Conservation (phyloP, 2,329 filamentous ascomycete species). For the Rutstroemia sp. region DNA sequence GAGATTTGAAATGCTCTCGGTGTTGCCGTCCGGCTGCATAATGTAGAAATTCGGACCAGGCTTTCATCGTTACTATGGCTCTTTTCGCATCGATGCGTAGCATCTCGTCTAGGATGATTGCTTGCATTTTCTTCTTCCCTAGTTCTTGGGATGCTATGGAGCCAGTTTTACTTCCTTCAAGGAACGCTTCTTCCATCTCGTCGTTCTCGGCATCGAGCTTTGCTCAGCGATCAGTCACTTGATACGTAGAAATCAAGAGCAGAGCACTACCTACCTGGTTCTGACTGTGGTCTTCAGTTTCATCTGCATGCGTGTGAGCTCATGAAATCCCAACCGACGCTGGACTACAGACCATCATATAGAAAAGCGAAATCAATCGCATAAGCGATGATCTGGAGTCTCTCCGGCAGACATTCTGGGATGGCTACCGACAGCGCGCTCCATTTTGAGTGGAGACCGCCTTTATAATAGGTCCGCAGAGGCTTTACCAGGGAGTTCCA, state of each 20-base stretch:
- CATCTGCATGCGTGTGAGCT: neutral
- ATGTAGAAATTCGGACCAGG: constrained; percentile 23
- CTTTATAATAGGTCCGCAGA: neutral
- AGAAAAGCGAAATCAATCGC: constrained; percentile 8
- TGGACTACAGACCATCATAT: constrained; percentile 5
- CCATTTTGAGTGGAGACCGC: neutral
- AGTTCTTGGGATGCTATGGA: neutral
- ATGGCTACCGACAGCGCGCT: neutral
- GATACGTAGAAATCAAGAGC: neutral
- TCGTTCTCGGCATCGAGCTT: neutral
- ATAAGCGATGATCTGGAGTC: constrained; percentile 7
- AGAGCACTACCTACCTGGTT: neutral
- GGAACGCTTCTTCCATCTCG: neutral
- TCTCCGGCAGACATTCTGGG: constrained; percentile 4
- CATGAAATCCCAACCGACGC: too few species aligned
- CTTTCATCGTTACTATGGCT: constrained; percentile 24
- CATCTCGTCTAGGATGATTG: constrained; percentile 23
- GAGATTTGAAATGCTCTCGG: constrained; percentile 15
- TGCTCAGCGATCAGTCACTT: neutral
- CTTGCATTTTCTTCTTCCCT: constrained; percentile 19
- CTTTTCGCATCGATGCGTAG: constrained; percentile 22
- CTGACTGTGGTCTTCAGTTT: neutral
- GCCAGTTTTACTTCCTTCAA: neutral
- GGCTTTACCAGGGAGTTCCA: neutral
- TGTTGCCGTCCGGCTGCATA: constrained; percentile 5